Evolutionary conservation across 2,329 filamentous ascomycete genomes (phyloP).

Genomic region (Elsinoe arachidis): DNA sequence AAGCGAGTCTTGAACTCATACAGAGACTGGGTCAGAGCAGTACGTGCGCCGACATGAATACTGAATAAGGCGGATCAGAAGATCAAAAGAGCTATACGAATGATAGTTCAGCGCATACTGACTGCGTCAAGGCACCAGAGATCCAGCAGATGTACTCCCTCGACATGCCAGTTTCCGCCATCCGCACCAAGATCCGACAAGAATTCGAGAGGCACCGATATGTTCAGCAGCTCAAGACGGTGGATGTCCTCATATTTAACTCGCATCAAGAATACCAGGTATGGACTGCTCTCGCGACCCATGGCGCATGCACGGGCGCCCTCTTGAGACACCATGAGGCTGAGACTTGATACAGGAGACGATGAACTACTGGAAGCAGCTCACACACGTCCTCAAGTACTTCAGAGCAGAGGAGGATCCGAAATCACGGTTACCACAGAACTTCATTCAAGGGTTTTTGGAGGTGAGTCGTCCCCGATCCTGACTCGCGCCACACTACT

Average conservation of each 20-base stretch:
- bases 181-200: constrained; percentile 89
- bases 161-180: constrained; percentile 73
- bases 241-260: constrained; percentile 85
- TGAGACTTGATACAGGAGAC: constrained; percentile 59
- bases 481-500: not conserved
- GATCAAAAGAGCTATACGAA: constrained; percentile 2
- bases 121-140: constrained; percentile 65
- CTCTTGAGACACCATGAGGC: not conserved
- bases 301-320: not conserved
- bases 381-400: constrained; percentile 91
- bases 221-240: constrained; percentile 76
- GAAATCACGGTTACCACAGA: constrained; percentile 67
- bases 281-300: constrained; percentile 16
- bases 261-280: constrained; percentile 94
- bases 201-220: constrained; percentile 95
- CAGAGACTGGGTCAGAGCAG: constrained; percentile 90
- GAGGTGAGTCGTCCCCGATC: constrained; percentile 55
- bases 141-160: constrained; percentile 97
- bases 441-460: constrained; percentile 90
- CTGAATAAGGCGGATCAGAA: not conserved
- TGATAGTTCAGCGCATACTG: not conserved
- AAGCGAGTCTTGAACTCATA: constrained; percentile 80
- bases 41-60: constrained; percentile 46
- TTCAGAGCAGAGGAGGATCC: constrained; percentile 82
- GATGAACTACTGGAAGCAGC: constrained; percentile 98